Percentiles rank a stretch among this genome's conserved stretches.
phyloP scores from a whole-genome alignment of 768 basidiomycete species.

The Termitomyces sp. region DNA sequence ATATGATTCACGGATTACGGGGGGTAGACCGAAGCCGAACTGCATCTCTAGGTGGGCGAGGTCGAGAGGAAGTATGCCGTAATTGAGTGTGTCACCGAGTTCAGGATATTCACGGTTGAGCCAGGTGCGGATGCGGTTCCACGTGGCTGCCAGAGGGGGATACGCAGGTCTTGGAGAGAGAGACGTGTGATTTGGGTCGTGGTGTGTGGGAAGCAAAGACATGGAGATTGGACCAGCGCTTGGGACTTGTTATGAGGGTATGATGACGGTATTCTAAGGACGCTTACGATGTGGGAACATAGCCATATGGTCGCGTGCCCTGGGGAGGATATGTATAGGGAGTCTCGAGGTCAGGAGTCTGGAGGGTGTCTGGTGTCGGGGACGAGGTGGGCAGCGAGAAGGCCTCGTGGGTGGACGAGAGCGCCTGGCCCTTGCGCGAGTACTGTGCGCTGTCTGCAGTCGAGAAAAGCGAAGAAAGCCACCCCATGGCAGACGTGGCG shows the following conservation, averaged over 20 bases:
- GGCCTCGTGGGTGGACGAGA: conserved; percentile 81
- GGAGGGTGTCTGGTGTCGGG: conserved; percentile 53
- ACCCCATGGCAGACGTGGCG: conserved; percentile 50
- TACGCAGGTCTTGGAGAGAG: conserved; percentile 45
- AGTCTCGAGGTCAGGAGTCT: conserved; percentile 44
- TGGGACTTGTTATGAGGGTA: too few species aligned
- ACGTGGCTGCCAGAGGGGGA: conserved; percentile 80
- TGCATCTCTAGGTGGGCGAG: conserved; percentile 80
- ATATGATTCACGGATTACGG: conserved; percentile 89
- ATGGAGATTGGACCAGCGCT: conserved; percentile 40
- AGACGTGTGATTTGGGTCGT: conserved; percentile 45
- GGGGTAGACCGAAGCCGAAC: conserved; percentile 81
- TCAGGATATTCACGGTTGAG: conserved; percentile 88
- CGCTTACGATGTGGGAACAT: conserved; percentile 58
- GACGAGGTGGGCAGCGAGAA: conserved; percentile 79
- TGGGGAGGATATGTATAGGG: conserved; percentile 80
- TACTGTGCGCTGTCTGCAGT: conserved; percentile 40
- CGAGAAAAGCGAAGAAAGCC: conserved; percentile 67
- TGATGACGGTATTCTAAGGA: too few species aligned
- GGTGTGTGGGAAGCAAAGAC: conserved; percentile 68
- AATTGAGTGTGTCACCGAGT: conserved; percentile 92
- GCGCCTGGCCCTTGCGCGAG: conserved; percentile 57
- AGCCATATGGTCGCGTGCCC: conserved; percentile 53
- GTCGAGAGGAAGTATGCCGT: conserved; percentile 78
- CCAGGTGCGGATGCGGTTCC: conserved; percentile 82